Base-by-base conservation (phyloP, 2,329 filamentous ascomycete species). In the Trichoderma arundinaceum region DNA sequence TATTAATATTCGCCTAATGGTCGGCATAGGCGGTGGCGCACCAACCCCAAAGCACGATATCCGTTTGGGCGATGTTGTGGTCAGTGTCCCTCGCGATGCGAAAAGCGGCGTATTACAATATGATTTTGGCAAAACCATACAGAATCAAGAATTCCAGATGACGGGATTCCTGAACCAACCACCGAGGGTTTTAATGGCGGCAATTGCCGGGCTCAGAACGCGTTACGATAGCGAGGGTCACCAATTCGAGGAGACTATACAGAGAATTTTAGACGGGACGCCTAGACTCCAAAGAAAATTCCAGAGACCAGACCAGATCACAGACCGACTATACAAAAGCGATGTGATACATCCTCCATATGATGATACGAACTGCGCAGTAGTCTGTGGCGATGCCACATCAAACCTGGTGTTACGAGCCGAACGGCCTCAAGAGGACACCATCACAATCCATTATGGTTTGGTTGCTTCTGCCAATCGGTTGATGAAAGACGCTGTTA, bases 401-500 rank as follows among this genome's bases (percentile, higher is more conserved):
- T 44, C 22, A 28, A 28, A 28, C 22, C 22, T 46, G 6, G 9
- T 51, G 19, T 3, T 17, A 1, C 44, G 62, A 3, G 17, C 38
- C 1, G 6, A n/a, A 17, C 33, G 38, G 7, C 12, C 17, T 38
- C 5, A n/a, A 35, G 38, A 63, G 7, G 22, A 65, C 0, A 57
- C 54, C 0, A 58, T 63, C 12, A 22, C 5, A 8, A 48, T 59
- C 5, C 56, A 59, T 9, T 59, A 59, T 10, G 56, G 56, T 15
- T 1, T 22, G 66, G 66, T 71, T 49, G 71, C 65, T 10, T 65
- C 56, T 1, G 65, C 59, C 2, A 70, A 70, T 38, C 60, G 58
- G 15, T 39, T 70, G 10, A 70, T 71, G 67, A 68, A 69, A 9
- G 51, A 72, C 22, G 71, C 71, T 7, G 0, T 7, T 1, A 32